These are phyloP conservation scores for Bruguiera parviflora DNA, from an alignment of 345 rosid genomes.

Conservation along the genomic window DNA sequence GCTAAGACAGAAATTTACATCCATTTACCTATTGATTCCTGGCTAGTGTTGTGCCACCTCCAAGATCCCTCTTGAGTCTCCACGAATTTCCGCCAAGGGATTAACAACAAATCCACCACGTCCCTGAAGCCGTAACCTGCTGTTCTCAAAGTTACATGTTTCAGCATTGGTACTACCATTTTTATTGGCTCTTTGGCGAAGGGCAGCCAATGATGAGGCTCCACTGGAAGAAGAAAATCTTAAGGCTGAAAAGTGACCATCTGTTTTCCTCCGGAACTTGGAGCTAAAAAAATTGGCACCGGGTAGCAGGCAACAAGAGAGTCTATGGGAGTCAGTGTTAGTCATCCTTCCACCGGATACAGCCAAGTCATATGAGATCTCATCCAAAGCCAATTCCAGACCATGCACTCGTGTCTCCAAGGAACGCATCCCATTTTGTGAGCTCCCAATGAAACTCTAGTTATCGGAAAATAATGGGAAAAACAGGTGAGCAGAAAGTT, in stretches of 20 bases:
- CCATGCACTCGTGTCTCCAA: conserved; percentile 87
- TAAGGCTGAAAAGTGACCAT: conserved; percentile 37
- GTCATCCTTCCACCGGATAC: conserved; percentile 75
- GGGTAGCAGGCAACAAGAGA: conserved; percentile 73
- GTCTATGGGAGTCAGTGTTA: conserved; percentile 35
- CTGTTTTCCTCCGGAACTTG: conserved; percentile 72
- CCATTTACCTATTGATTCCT: conserved; percentile 21
- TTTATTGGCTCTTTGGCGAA: conserved; percentile 31
- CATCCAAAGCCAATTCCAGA: conserved; percentile 85
- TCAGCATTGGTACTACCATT: conserved; percentile 29
- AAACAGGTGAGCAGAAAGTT: conserved; percentile 13
- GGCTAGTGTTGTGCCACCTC: conserved; percentile 28
- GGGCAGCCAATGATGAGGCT: conserved; percentile 24
- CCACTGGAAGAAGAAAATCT: conserved; percentile 39
- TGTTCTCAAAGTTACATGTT: conserved; percentile 36
- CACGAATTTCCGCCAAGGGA: conserved; percentile 77
- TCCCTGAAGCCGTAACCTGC: conserved; percentile 45
- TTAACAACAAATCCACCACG: conserved; percentile 64
- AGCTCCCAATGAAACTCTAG: conserved; percentile 81
- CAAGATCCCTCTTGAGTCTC: conserved; percentile 29
- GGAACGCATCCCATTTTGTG: conserved; percentile 74
- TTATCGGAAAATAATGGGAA: conserved; percentile 6
- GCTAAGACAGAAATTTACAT: not conserved
- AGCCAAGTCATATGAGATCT: conserved; percentile 85
- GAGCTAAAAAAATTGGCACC: conserved; percentile 62